These are phyloP conservation scores for Penstemon davidsonii DNA, from an alignment of 257 asterid genomes.

Conservation along the genomic window DNA sequence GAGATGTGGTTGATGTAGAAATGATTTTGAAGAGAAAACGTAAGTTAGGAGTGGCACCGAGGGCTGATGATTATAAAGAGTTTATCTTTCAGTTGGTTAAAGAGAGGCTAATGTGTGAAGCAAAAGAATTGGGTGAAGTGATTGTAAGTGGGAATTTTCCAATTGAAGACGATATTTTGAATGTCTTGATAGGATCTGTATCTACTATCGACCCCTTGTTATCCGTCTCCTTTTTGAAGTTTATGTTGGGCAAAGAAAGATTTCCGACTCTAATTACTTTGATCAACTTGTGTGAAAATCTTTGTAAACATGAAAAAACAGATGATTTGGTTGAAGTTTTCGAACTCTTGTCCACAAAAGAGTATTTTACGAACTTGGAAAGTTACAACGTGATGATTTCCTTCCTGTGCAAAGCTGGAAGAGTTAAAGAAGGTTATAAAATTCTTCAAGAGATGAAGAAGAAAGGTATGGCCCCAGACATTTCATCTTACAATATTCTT, in stretches of 20 bases:
- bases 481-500: slow-evolving; percentile 65
- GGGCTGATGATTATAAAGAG: slow-evolving; percentile 56
- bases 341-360: slow-evolving; percentile 47
- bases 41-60: slow-evolving; percentile 86
- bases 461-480: slow-evolving; percentile 60
- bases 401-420: slow-evolving; percentile 65
- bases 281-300: slow-evolving; percentile 61
- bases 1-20: slow-evolving; percentile 53
- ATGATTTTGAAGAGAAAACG: slow-evolving; percentile 78
- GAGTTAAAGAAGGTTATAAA: slow-evolving; percentile 66
- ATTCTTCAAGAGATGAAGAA: slow-evolving; percentile 83
- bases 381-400: slow-evolving; percentile 70
- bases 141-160: slow-evolving; percentile 78
- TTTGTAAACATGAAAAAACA: slow-evolving; percentile 56
- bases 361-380: slow-evolving; percentile 50
- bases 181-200: slow-evolving; percentile 72
- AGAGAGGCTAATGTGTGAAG: slow-evolving; percentile 58
- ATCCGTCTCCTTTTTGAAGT: slow-evolving; percentile 60
- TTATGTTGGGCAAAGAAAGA: slow-evolving; percentile 61
- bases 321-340: slow-evolving; percentile 63
- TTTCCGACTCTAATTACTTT: slow-evolving; percentile 61
- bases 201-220: slow-evolving; percentile 56
- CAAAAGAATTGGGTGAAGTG: slow-evolving; percentile 69
- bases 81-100: slow-evolving; percentile 63
- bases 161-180: slow-evolving; percentile 68